Base-by-base conservation (phyloP, 768 basidiomycete species). In the Leucosporidium creatinivorum region DNA sequence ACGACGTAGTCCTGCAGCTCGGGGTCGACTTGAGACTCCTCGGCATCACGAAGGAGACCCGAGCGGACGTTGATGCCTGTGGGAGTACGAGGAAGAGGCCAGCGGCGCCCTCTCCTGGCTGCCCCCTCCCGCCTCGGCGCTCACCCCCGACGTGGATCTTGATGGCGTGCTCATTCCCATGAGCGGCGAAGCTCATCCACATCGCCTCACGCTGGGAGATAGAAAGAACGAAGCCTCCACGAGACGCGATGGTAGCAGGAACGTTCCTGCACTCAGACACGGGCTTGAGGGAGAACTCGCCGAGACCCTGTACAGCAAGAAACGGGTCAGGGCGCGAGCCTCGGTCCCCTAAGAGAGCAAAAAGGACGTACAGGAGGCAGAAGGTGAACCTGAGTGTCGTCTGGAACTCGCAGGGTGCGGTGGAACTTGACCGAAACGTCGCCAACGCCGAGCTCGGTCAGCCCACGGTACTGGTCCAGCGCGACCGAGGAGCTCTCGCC, bases 131-230 rank as follows among this genome's bases (percentile, higher is more conserved):
- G 33, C 33, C 2, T 17, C 13, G 28, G 39, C 39, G 39, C 58
- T n/a, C 26, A 58, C 58, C 58, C 26, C 58, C 58, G 15, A 58
- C 39, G 13, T 39, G 47, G 4, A 58, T 26, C 58, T 47, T 58
- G 58, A 58, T 21, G 12, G 58, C 58, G 2, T 21, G 31, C 8
- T 26, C 9, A 4, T 23, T 25, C 6, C n/a, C 13, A 3, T 47
- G n/a, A 1, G 51, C 13, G 4, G 3, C 1, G 58, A 58, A 47
- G n/a, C 13, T 25, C n/a, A 58, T 44, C 58, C 58, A 58, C 39
- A 58, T 23, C n/a, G 58, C 58, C 25, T 58, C 58, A 10, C 58
- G 58, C 58, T 58, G 58, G 26, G 25, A 26, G 23, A 58, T 58
- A 6, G 58, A 39, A 4, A 25, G 13, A 4, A 58, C 39, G 39